Conservation (phyloP, 805 yeast species). For the Starmera pachycereana region DNA sequence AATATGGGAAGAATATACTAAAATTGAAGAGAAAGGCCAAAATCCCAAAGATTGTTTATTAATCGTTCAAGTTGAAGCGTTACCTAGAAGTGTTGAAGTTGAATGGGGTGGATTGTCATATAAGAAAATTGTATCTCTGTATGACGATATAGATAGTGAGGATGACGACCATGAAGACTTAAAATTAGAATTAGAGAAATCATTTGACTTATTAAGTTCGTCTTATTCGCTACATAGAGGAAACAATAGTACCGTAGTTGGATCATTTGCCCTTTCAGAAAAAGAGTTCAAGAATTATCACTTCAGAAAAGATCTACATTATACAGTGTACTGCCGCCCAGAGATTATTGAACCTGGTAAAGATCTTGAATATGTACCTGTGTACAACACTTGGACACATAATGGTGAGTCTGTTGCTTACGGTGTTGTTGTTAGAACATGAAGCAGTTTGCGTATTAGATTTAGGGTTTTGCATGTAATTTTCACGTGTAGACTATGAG, state of each 20-base stretch:
- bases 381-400: constrained; percentile 17
- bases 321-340: constrained; percentile 15
- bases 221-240: constrained; percentile 6
- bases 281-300: constrained; percentile 5
- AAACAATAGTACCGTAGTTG: constrained; percentile 9
- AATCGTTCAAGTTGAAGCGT: constrained; percentile 41
- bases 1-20: constrained; percentile 36
- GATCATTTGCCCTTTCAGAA: constrained; percentile 10
- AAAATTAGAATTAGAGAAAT: not conserved
- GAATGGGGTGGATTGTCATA: constrained; percentile 70
- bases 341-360: constrained; percentile 1
- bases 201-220: not conserved
- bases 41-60: constrained; percentile 26
- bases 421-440: constrained; percentile 17
- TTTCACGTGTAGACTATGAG: too few relatives aligned
- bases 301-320: constrained; percentile 8
- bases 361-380: constrained; percentile 21
- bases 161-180: constrained; percentile 14
- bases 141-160: constrained; percentile 34
- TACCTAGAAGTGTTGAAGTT: constrained; percentile 55
- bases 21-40: constrained; percentile 14
- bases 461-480: too few relatives aligned
- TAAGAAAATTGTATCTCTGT: constrained; percentile 23
- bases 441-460: not conserved
- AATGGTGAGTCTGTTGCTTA: constrained; percentile 11